phyloP scores from a whole-genome alignment of 768 basidiomycete genomes.

The Terana coerulea region DNA sequence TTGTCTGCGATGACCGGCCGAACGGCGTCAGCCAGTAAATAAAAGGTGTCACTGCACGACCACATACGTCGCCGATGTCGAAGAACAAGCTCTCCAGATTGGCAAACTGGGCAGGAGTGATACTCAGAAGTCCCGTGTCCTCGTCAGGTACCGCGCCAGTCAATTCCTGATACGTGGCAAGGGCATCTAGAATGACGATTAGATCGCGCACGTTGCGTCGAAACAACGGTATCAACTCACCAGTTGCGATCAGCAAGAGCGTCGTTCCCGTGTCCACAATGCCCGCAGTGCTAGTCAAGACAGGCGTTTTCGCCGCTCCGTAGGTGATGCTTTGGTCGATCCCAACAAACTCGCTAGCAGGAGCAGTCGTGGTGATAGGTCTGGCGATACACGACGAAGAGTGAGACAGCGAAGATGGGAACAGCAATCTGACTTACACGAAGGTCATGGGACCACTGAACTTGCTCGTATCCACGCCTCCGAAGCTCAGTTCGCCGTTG shows the following conservation, averaged over 20 bases:
- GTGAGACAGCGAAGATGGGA: neutral
- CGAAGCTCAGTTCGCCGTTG: slow-evolving; percentile 10
- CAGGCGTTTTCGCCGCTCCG: slow-evolving; percentile 15
- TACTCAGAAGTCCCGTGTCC: slow-evolving; percentile 16
- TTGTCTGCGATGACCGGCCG: slow-evolving; percentile 24
- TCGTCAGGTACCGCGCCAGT: slow-evolving; percentile 15
- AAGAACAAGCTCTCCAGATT: slow-evolving; percentile 22
- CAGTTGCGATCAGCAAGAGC: slow-evolving; percentile 24
- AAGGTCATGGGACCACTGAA: neutral
- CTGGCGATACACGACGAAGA: neutral
- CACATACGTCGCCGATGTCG: slow-evolving; percentile 14
- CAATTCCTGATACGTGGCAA: slow-evolving; percentile 19
- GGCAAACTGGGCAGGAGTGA: slow-evolving; percentile 19
- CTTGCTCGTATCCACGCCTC: slow-evolving; percentile 7
- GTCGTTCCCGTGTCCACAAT: slow-evolving; percentile 33
- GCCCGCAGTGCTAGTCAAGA: slow-evolving; percentile 17
- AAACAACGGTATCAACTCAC: slow-evolving; percentile 20
- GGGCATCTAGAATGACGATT: slow-evolving; percentile 23
- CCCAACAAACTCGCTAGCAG: slow-evolving; percentile 11
- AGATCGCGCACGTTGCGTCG: no score
- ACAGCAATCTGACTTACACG: no score
- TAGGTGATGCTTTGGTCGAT: slow-evolving; percentile 13
- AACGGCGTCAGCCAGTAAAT: no score
- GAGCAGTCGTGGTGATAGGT: slow-evolving; percentile 11
- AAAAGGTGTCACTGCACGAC: no score